Conservation (phyloP, 2,329 filamentous ascomycete genomes). For the Alternaria solani region DNA sequence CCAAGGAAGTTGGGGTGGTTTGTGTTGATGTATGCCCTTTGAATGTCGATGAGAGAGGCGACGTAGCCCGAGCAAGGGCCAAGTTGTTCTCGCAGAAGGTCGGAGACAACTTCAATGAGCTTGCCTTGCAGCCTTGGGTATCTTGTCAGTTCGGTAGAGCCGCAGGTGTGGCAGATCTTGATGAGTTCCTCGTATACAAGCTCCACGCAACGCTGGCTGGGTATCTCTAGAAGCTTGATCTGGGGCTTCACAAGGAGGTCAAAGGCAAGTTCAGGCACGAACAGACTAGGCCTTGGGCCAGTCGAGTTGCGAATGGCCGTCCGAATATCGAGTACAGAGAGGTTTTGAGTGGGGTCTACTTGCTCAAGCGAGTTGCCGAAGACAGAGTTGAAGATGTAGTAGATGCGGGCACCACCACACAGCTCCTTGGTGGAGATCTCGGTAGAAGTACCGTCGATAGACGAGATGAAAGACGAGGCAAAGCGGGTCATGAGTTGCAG, state of each 20-base stretch:
- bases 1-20: conserved; percentile 99
- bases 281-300: conserved; percentile 91
- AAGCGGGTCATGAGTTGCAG: conserved; percentile 98
- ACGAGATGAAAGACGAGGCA: conserved; percentile 96
- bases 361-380: conserved; percentile 96
- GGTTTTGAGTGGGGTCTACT: conserved; percentile 94
- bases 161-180: conserved; percentile 99
- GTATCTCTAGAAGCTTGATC: conserved; percentile 94
- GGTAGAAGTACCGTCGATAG: conserved; percentile 97
- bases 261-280: conserved; percentile 97
- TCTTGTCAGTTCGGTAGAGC: conserved; percentile 88
- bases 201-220: conserved; percentile 95
- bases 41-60: conserved; percentile 95
- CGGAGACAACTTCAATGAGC: conserved; percentile 97
- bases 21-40: conserved; percentile 98
- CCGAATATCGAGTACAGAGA: conserved; percentile 92
- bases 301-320: conserved; percentile 98
- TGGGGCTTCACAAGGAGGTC: conserved; percentile 97
- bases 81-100: conserved; percentile 88
- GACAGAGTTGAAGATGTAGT: conserved; percentile 99
- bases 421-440: conserved; percentile 99
- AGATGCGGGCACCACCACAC: conserved; percentile 92
- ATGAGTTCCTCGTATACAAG: conserved; percentile 98
- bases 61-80: conserved; percentile 91
- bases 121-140: conserved; percentile 95